phyloP scores from a whole-genome alignment of 495 filamentous ascomycete species.

The Filosporella fistucella region DNA sequence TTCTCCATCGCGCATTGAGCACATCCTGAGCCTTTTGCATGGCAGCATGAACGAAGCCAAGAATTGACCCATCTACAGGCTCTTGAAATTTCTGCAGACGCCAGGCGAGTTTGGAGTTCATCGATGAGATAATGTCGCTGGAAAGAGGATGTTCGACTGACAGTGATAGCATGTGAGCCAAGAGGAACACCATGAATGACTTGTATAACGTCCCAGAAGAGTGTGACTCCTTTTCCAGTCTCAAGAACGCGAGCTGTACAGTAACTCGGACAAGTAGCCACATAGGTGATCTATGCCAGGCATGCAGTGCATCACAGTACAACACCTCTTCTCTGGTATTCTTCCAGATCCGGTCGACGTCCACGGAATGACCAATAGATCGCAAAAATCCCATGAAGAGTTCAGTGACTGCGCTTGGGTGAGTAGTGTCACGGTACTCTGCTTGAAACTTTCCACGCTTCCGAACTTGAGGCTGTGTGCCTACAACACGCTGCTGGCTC shows the following conservation, averaged over 20 bases:
- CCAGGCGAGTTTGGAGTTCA: constrained; percentile 45
- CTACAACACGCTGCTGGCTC: neutral
- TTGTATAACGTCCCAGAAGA: constrained; percentile 42
- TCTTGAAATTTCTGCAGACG: constrained; percentile 40
- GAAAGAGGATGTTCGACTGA: neutral
- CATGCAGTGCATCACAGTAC: constrained; percentile 33
- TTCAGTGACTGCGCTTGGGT: constrained; percentile 52
- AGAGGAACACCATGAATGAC: constrained; percentile 47
- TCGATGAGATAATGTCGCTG: constrained; percentile 35
- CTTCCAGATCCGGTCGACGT: constrained; percentile 40
- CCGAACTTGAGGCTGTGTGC: neutral
- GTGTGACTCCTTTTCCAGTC: neutral
- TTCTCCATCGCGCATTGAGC: constrained; percentile 4
- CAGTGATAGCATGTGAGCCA: constrained; percentile 33
- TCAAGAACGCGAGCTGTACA: constrained; percentile 33
- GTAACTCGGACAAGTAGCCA: constrained; percentile 58
- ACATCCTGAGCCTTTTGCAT: neutral
- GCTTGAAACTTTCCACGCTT: constrained; percentile 8
- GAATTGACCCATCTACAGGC: neutral
- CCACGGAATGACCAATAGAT: constrained; percentile 30
- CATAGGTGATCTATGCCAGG: constrained; percentile 52
- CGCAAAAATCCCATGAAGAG: constrained; percentile 44
- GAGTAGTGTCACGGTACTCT: constrained; percentile 48
- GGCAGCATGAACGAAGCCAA: constrained; percentile 16
- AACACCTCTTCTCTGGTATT: constrained; percentile 57